Conservation (phyloP, 2,329 filamentous ascomycete species). For the Aspergillus pseudoglaucus region DNA sequence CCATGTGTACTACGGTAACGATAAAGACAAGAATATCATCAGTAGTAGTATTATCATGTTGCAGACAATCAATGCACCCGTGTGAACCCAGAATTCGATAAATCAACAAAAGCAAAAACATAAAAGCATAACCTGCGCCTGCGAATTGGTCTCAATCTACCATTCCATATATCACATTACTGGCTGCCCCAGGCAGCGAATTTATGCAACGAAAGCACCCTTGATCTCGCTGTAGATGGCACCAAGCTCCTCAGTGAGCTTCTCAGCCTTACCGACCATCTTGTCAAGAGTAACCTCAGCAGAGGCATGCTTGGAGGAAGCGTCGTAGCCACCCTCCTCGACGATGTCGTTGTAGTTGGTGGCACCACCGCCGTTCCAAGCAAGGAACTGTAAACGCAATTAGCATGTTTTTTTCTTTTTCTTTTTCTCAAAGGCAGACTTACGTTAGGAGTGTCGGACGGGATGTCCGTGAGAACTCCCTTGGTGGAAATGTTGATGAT, state of each 20-base stretch:
- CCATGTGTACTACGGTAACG: constrained; percentile 24
- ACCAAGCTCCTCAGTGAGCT: constrained; percentile 41
- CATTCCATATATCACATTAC: constrained; percentile 8
- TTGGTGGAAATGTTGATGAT: constrained; percentile 77
- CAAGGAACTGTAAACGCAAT: constrained; percentile 57
- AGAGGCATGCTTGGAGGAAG: constrained; percentile 21
- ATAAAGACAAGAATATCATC: constrained; percentile 14
- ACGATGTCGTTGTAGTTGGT: constrained; percentile 85
- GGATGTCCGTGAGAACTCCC: constrained; percentile 72
- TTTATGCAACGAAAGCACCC: constrained; percentile 37
- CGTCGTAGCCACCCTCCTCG: constrained; percentile 64
- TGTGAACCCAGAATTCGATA: constrained; percentile 7
- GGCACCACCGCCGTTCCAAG: constrained; percentile 96
- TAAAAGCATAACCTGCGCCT: constrained; percentile 22
- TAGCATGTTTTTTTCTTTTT: constrained; percentile 12
- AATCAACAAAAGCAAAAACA: constrained; percentile 10
- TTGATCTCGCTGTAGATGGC: constrained; percentile 40
- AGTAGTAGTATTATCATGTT: constrained; percentile 17
- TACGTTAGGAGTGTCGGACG: constrained; percentile 76
- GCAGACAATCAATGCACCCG: constrained; percentile 14
- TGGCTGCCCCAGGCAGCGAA: constrained; percentile 26
- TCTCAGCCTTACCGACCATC: constrained; percentile 44
- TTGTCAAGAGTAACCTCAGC: constrained; percentile 34
- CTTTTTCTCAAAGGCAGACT: constrained; percentile 20
- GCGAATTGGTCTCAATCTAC: constrained; percentile 18